Base-by-base conservation (phyloP, 73 alveolate species). In the Uronychia binucleata region DNA sequence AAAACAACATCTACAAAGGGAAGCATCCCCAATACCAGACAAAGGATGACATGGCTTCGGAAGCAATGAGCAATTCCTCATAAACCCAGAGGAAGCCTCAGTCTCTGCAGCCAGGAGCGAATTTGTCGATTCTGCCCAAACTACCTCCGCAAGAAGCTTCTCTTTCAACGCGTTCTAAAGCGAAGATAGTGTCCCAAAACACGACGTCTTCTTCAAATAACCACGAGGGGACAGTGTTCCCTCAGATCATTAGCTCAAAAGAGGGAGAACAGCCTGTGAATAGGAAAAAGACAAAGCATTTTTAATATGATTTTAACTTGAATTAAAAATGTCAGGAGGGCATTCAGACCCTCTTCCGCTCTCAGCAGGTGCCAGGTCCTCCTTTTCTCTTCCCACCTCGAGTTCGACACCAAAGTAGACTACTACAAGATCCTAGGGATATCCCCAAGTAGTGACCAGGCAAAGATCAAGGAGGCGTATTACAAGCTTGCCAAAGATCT, bases 381-480 rank as follows among this genome's bases (percentile, higher is more conserved):
- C n/a, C 19, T 46, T 46, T 46, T 46, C 67, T 46, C 67, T 46
- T 46, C 67, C 67, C 19, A 46, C 19, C 67, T 46, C 19, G 67
- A 19, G 5, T 67, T 67, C 26, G 78, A 67, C 26, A 14, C 34
- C 30, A 13, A 5, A 25, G 26, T 67, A 13, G 26, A 67, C 78
- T 67, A 67, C 32, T 67, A 67, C 32, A 28, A 26, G 14, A 25
- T 13, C 5, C 32, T 67, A 67, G 78, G 78, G 5, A 5, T 67
- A 30, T 13, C 5, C 8, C 14, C 32, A 26, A 28, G 30, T 13
- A 28, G 34, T 30, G 5, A 30, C 30, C 5, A 67, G 78, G 26
- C 5, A 30, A 26, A 96, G 25, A 95, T 97, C 57, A 93, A 91
- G 81, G 94, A 93, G 81, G 99, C 99, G 25, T 97, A 90, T 89